These are phyloP conservation scores for Flueggea neowawraea DNA, from an alignment of 441 rosid species.

Conservation along the genomic window DNA sequence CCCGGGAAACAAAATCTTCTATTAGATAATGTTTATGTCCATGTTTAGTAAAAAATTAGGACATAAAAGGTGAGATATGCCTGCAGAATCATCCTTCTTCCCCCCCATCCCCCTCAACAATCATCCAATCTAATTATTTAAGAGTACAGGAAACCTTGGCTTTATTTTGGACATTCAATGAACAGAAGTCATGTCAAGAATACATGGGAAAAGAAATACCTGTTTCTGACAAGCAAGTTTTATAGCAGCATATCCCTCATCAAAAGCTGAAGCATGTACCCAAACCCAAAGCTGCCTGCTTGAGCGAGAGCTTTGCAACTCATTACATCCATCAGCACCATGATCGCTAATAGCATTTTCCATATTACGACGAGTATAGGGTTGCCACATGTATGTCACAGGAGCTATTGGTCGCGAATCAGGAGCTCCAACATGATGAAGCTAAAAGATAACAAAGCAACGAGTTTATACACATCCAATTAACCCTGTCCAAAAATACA, in stretches of 20 bases:
- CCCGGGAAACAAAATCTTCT: no score
- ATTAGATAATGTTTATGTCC: no score
- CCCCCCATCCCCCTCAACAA: neutral
- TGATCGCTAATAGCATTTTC: constrained; percentile 20
- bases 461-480: no score
- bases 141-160: neutral
- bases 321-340: constrained; percentile 18
- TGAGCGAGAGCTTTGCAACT: constrained; percentile 16
- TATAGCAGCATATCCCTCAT: constrained; percentile 67
- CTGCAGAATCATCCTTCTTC: neutral
- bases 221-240: constrained; percentile 63
- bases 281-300: constrained; percentile 66
- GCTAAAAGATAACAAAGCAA: constrained; percentile 37
- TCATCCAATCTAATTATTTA: neutral
- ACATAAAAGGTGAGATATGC: neutral
- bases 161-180: neutral
- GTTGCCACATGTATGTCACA: constrained; percentile 79
- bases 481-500: no score
- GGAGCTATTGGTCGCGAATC: constrained; percentile 61
- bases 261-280: constrained; percentile 84
- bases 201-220: constrained; percentile 24
- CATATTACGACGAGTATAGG: constrained; percentile 24
- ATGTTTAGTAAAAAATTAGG: neutral
- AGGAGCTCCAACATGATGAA: constrained; percentile 58
- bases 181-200: neutral